These are phyloP conservation scores for Picea abies DNA, from an alignment of 83 land plant genomes.

Conservation along the genomic window DNA sequence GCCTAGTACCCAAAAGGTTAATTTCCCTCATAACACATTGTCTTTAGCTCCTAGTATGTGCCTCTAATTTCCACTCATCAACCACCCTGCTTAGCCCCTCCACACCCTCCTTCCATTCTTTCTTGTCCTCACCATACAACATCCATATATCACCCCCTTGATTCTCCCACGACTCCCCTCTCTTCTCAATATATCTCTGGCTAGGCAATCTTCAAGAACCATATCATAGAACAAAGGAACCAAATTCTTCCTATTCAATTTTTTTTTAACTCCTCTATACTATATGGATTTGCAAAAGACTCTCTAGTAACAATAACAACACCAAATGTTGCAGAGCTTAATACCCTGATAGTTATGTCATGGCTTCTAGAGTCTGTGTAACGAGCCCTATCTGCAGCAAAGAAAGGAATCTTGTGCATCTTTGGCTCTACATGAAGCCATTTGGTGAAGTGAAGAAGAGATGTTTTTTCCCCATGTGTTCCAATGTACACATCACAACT, in stretches of 20 bases:
- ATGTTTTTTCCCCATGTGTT: slow-evolving; percentile 60
- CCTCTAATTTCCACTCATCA: slow-evolving; percentile 71
- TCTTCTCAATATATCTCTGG: slow-evolving; percentile 71
- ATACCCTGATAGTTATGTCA: slow-evolving; percentile 56
- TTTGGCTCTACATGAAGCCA: slow-evolving; percentile 89
- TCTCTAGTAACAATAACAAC: slow-evolving; percentile 68
- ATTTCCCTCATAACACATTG: slow-evolving; percentile 66
- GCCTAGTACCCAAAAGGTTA: slow-evolving; percentile 43
- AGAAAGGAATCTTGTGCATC: slow-evolving; percentile 74
- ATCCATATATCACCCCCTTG: slow-evolving; percentile 91
- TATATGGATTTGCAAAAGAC: slow-evolving; percentile 71
- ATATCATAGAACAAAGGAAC: slow-evolving; percentile 82
- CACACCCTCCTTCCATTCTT: slow-evolving; percentile 79
- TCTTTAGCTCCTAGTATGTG: slow-evolving; percentile 75
- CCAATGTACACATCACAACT: slow-evolving; percentile 87
- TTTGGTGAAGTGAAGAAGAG: slow-evolving; percentile 65
- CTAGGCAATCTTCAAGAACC: slow-evolving; percentile 68
- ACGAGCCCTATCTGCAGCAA: slow-evolving; percentile 72
- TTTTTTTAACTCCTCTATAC: slow-evolving; percentile 69
- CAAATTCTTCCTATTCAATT: slow-evolving; percentile 60
- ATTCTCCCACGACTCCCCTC: slow-evolving; percentile 82
- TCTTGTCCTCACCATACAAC: slow-evolving; percentile 67
- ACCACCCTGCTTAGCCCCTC: slow-evolving; percentile 51
- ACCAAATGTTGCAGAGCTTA: slow-evolving; percentile 65
- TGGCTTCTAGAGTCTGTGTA: slow-evolving; percentile 58